Percentiles rank a stretch among this genome's conserved stretches.
Evolutionary conservation across 352 stramenopile genomes (phyloP).

Genomic region (Phytophthora tubulina): DNA sequence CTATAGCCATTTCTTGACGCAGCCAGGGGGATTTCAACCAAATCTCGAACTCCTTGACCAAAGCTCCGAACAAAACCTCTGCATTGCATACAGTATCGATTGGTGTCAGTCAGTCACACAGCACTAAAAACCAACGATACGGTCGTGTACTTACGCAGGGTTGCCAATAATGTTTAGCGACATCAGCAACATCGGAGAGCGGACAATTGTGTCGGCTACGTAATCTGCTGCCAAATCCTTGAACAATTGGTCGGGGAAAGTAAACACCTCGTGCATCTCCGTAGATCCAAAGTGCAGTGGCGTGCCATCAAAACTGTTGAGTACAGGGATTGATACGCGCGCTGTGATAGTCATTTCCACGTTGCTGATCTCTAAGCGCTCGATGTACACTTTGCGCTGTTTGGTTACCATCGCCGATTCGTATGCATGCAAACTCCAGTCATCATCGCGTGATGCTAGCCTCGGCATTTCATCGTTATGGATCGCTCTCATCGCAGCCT

Average conservation of each 20-base stretch:
- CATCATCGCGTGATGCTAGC: background rate
- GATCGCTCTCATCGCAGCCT: slow-evolving; percentile 7
- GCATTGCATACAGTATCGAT: slow-evolving; percentile 11
- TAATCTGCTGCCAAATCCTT: slow-evolving; percentile 89
- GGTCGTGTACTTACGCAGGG: slow-evolving; percentile 68
- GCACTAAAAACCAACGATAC: background rate
- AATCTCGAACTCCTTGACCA: slow-evolving; percentile 69
- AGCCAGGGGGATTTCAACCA: slow-evolving; percentile 81
- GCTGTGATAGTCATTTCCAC: slow-evolving; percentile 79
- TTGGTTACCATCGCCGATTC: slow-evolving; percentile 42
- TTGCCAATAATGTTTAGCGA: slow-evolving; percentile 90
- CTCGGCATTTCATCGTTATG: background rate
- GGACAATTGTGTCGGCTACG: slow-evolving; percentile 82
- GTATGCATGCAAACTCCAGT: slow-evolving; percentile 36
- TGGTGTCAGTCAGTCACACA: background rate
- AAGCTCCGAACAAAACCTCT: slow-evolving; percentile 85
- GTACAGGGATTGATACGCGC: slow-evolving; percentile 76
- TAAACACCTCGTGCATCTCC: slow-evolving; percentile 75
- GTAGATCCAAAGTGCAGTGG: slow-evolving; percentile 67
- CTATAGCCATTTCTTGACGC: slow-evolving; percentile 80
- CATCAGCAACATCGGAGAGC: slow-evolving; percentile 82
- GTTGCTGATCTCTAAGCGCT: slow-evolving; percentile 62
- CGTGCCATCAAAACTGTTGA: slow-evolving; percentile 87
- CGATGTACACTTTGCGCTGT: slow-evolving; percentile 73
- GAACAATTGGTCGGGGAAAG: slow-evolving; percentile 76